Evolutionary conservation across 1,284 basidiomycete genomes (phyloP), one percentile per base, ranked within the genome.

Genomic region (Cutaneotrichosporon spelunceum): DNA sequence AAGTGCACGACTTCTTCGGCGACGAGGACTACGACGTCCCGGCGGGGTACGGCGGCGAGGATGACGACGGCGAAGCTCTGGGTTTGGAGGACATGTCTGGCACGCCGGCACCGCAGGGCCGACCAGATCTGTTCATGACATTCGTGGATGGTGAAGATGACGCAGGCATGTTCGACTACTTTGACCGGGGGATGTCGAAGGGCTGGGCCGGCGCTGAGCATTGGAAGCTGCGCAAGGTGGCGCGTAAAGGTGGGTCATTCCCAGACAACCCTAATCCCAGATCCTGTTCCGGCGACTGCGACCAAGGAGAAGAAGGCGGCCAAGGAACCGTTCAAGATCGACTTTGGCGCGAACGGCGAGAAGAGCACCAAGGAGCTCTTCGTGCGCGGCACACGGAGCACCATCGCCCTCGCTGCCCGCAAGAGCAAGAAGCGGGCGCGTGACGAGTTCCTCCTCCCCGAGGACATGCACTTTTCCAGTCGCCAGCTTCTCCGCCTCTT

Each of bases 171-270:
- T 87, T 98, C 80, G 92, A 95, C 72, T 97, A 96, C 79, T 97
- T 99, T 76, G 94, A 99, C 77, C 85, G 88, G 69, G 87, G 85
- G 42, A 85, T 93, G 72, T 83, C 88, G 72, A 96, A 92, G 83
- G 95, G 93, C 70, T 99, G 95, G 95, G 95, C 96, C 4, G 95
- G 96, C 5, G 95, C 95, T 11, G 93, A 98, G 76, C 96, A 99
- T 77, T 99, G 95, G 95, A 98, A 96, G 77, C 78, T 98, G 69
- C 81, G 88, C 60, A 89, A 87, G 72, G 83, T 86, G 30, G 83
- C 91, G 52, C 84, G 87, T 59, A 86, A 85, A 27, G 48, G 48
- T 50, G 14, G 6, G 16, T 26, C 24, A 16, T 7, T 14, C 3
- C 26, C 4, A 27, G 2, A 16, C 26, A 11, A 27, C 4, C 16